Conservation (phyloP, 2,329 filamentous ascomycete genomes). For the Botryotinia convoluta region DNA sequence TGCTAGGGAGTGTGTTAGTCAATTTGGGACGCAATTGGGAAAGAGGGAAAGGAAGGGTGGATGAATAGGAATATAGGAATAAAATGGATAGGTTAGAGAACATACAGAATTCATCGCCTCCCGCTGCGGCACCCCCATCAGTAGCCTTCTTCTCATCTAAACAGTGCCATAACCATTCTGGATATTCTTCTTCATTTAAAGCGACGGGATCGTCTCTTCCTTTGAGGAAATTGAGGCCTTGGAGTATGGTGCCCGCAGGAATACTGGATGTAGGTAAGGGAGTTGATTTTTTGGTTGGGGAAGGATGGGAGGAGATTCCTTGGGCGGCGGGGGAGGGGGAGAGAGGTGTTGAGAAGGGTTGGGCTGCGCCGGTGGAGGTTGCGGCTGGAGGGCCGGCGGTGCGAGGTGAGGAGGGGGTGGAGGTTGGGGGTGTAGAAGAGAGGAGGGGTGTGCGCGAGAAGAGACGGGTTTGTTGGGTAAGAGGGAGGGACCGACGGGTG, state of each 20-base stretch:
- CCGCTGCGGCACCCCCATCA: constrained; percentile 47
- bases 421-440: constrained; percentile 32
- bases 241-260: constrained; percentile 65
- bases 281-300: constrained; percentile 12
- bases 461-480: constrained; percentile 19
- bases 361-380: constrained; percentile 34
- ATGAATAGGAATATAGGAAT: not conserved
- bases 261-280: constrained; percentile 26
- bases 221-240: constrained; percentile 76
- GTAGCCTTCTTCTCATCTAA: constrained; percentile 60
- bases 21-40: not conserved
- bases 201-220: constrained; percentile 71
- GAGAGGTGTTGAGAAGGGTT: constrained; percentile 39
- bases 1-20: constrained; percentile 47
- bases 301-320: not conserved
- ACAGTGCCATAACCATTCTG: constrained; percentile 75
- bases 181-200: constrained; percentile 71
- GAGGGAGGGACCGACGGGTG: constrained; percentile 41
- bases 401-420: constrained; percentile 25
- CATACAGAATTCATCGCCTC: constrained; percentile 78
- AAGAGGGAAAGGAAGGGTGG: not conserved
- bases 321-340: constrained; percentile 29
- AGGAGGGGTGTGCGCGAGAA: constrained; percentile 21
- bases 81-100: constrained; percentile 29
- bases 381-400: constrained; percentile 27